These are phyloP conservation scores for Penicillium sp. DNA, from an alignment of 2,329 filamentous ascomycete species.

Conservation along the genomic window DNA sequence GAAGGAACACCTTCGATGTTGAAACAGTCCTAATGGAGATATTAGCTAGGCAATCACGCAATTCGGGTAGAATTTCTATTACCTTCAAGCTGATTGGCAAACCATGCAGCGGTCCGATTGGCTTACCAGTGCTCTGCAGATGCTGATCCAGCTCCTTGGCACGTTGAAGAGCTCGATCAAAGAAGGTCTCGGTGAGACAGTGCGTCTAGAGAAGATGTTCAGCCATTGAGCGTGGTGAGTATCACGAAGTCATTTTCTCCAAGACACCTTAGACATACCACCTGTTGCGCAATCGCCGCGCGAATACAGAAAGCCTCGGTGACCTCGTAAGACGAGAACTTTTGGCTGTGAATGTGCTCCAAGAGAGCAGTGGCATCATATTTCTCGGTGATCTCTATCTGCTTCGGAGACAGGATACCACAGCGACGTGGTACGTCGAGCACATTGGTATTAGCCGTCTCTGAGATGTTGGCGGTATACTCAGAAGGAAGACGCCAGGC, in stretches of 20 bases:
- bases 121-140: conserved; percentile 36
- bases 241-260: not conserved
- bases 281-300: conserved; percentile 18
- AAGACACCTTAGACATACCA: conserved; percentile 5
- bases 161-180: conserved; percentile 49
- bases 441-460: conserved; percentile 10
- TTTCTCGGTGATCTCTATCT: conserved; percentile 15
- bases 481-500: conserved; percentile 12
- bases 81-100: conserved; percentile 56
- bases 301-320: conserved; percentile 18
- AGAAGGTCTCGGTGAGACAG: conserved; percentile 56
- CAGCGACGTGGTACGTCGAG: conserved; percentile 13
- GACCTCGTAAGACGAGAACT: conserved; percentile 14
- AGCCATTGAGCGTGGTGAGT: not conserved
- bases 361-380: conserved; percentile 16
- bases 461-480: conserved; percentile 4
- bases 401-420: conserved; percentile 6
- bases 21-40: conserved; percentile 11
- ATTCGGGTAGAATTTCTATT: not conserved
- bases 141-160: conserved; percentile 52
- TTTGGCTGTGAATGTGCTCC: not conserved
- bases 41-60: not conserved
- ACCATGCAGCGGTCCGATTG: conserved; percentile 62
- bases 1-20: conserved; percentile 13
- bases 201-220: conserved; percentile 28